Conservation (phyloP, 805 yeast species). For the Lipomyces kockii region DNA sequence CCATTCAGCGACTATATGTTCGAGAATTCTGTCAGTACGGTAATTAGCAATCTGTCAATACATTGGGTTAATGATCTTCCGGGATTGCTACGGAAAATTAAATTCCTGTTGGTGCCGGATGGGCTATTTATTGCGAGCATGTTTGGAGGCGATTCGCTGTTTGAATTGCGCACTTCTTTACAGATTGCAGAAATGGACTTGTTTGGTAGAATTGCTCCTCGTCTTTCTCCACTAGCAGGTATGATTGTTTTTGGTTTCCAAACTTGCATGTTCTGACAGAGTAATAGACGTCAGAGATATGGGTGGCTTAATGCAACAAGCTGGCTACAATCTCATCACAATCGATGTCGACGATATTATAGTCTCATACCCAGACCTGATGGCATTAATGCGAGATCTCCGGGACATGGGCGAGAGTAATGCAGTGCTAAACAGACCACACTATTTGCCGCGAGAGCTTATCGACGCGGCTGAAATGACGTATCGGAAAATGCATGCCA, state of each 20-base stretch:
- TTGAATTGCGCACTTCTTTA: constrained; percentile 75
- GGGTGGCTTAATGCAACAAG: constrained; percentile 71
- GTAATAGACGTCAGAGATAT: constrained; percentile 67
- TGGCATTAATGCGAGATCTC: constrained; percentile 69
- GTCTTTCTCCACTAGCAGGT: constrained; percentile 75
- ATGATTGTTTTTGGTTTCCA: neutral
- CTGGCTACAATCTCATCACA: constrained; percentile 79
- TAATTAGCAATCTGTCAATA: constrained; percentile 69
- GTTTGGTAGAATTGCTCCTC: constrained; percentile 76
- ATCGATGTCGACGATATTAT: constrained; percentile 83
- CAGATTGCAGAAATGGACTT: constrained; percentile 85
- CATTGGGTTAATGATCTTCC: constrained; percentile 93
- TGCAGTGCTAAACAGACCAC: constrained; percentile 53
- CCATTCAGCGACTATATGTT: constrained; percentile 24
- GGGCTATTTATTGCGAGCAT: constrained; percentile 81
- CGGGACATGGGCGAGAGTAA: constrained; percentile 86
- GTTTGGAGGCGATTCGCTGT: constrained; percentile 85
- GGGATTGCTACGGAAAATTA: constrained; percentile 58
- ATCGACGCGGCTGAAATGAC: constrained; percentile 78
- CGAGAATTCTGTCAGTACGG: constrained; percentile 62
- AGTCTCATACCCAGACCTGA: constrained; percentile 75
- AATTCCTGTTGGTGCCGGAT: constrained; percentile 69
- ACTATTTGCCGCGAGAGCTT: constrained; percentile 61
- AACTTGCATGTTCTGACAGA: neutral
- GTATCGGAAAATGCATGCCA: constrained; percentile 68